Percentiles rank a stretch among this genome's conserved stretches.
phyloP scores from a whole-genome alignment of 1,284 basidiomycete species.

The Trichosporon ovoides region DNA sequence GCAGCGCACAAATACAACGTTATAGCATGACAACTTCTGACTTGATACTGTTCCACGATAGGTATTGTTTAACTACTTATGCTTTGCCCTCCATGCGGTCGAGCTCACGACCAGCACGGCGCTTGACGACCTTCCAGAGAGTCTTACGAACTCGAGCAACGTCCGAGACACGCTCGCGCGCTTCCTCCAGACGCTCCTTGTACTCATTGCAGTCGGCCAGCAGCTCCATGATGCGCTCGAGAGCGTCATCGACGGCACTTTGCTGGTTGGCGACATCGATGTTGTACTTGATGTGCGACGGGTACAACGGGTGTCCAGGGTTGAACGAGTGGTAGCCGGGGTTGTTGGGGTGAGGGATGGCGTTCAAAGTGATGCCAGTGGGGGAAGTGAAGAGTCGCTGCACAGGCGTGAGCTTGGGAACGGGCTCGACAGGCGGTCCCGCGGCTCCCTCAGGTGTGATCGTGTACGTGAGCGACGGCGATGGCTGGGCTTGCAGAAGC shows the following conservation, averaged over 20 bases:
- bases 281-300: conserved; percentile 40
- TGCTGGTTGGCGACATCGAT: conserved; percentile 43
- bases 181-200: conserved; percentile 52
- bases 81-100: conserved; percentile 27
- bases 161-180: conserved; percentile 50
- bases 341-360: conserved; percentile 33
- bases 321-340: conserved; percentile 20
- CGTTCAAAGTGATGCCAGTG: conserved; percentile 40
- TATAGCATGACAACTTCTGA: conserved; percentile 5
- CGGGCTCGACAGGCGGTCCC: conserved; percentile 7
- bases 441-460: conserved; percentile 27
- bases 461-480: conserved; percentile 29
- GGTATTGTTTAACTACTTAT: not conserved
- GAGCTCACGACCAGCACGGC: conserved; percentile 41
- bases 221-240: conserved; percentile 49
- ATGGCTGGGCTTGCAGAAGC: conserved; percentile 21
- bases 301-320: conserved; percentile 21
- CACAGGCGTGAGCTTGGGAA: conserved; percentile 33
- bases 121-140: conserved; percentile 51
- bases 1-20: conserved; percentile 4
- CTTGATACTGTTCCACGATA: not conserved
- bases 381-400: conserved; percentile 46
- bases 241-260: conserved; percentile 44
- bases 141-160: conserved; percentile 50
- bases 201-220: conserved; percentile 53